Evolutionary conservation across 1,284 basidiomycete species (phyloP).

Genomic region (Macrocybe sp.): DNA sequence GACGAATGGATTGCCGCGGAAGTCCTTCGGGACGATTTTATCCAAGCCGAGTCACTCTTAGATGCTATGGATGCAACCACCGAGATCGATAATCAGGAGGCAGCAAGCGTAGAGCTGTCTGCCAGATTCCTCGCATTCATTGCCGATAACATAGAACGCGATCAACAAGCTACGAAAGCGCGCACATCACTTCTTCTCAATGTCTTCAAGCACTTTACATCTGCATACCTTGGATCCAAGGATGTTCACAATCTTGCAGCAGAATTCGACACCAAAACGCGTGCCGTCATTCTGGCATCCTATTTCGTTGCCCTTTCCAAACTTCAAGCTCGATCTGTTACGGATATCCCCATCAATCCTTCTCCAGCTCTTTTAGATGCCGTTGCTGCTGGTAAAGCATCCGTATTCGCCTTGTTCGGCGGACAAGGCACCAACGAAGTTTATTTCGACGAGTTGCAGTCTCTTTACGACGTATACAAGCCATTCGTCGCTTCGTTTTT

Average conservation of each 20-base stretch:
- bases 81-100: conserved; percentile 48
- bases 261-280: conserved; percentile 69
- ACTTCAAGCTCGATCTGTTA: conserved; percentile 59
- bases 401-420: conserved; percentile 92
- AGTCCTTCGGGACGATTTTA: conserved; percentile 83
- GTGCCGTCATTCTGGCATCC: conserved; percentile 72
- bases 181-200: conserved; percentile 69
- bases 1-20: conserved; percentile 89
- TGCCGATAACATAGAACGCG: conserved; percentile 54
- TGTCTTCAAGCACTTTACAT: conserved; percentile 74
- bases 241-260: conserved; percentile 83
- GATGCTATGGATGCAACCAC: conserved; percentile 47
- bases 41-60: conserved; percentile 55
- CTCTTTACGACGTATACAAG: conserved; percentile 86
- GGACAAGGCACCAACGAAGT: conserved; percentile 99
- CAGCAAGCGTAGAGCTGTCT: conserved; percentile 73
- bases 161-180: conserved; percentile 48
- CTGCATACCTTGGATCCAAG: conserved; percentile 67
- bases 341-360: conserved; percentile 60
- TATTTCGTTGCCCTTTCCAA: conserved; percentile 79
- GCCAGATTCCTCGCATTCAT: conserved; percentile 78
- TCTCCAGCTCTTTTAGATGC: conserved; percentile 75
- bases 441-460: conserved; percentile 95
- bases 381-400: conserved; percentile 65
- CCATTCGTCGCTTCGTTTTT: conserved; percentile 80